Base-by-base conservation (phyloP, 176 grass and related monocot species). In the Aechmea fasciata region DNA sequence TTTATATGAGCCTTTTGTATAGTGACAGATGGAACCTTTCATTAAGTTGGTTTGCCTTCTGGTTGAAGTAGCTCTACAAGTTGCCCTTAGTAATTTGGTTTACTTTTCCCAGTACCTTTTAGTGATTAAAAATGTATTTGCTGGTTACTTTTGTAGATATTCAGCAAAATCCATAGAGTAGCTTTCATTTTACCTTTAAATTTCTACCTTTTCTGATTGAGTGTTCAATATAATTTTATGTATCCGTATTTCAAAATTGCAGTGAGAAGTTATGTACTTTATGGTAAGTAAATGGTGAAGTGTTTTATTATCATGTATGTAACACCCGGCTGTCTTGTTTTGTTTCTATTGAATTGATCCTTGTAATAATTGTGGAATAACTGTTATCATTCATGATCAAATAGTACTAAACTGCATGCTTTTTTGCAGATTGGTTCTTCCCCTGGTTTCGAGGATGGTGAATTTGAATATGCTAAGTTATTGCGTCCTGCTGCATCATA, bases 391-490 rank as follows among this genome's bases (percentile, higher is more conserved):
- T 11, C 48, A 65, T 59, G 62, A 17, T 65, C 20, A 63, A 57
- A 47, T 65, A 29, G 13, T 48, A 71, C 8, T 41, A 48, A 62
- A 53, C 65, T 49, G 4, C 3, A 47, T 88, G 55, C 57, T 15
- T 7, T 18, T 59, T 89, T 85, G 65, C 71, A 97, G 93, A 92
- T 97, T 76, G 93, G 93, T 55, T 97, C 78, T 25, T 87, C 76
- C 52, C 81, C 80, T 28, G 89, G 93, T 55, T 92, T 92, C 72
- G 93, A 97, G 85, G 93, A 97, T 79, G 86, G 86, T 29, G 86
- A 97, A 77, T 97, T 97, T 87, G 89, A 92, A 87, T 92, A 71
- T 67, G 81, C 89, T 57, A 92, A 92, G 78, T 81, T 97, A 51
- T 81, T 84, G 59, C 82, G 65, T 15, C 93, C 93, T 77, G 81